Base-by-base conservation (phyloP, 164 flowering plant genomes). In the Berberis vulgaris region DNA sequence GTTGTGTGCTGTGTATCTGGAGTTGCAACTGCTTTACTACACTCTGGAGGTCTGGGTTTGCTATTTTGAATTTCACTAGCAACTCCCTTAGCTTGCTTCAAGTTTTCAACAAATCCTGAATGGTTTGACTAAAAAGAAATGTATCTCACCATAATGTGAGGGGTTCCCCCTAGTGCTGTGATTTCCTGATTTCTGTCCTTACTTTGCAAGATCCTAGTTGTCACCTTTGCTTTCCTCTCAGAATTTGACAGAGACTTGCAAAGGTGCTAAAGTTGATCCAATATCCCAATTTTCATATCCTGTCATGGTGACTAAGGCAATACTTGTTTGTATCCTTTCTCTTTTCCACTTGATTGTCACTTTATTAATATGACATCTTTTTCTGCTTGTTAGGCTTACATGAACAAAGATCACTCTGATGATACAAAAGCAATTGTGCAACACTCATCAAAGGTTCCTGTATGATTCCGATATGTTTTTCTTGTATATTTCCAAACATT, bases 401-500 rank as follows among this genome's bases (percentile, higher is more conserved):
- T 93, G 98, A 93, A 93, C 65, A 87, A 71, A 63, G 98, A 94
- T 76, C 98, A 94, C 74, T 82, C 71, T 63, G 96, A 94, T 54
- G 98, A 94, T 68, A 94, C 97, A 56, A 90, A 79, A 72, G 71
- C 78, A 59, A 88, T 94, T 55, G 98, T 90, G 67, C 89, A 83
- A 59, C 83, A 87, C 67, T 75, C 83, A 55, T 87, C 95, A 12
- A 86, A 79, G 46, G 49, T 67, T 54, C 65, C 56, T 82, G 97
- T 93, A 85, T 6, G 7, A 47, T 26, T 26, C 26, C 26, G 26
- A 26, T 26, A 26, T 26, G 26, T 26, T 26, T 26, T 26, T 26
- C 26, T 26, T 26, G 26, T 26, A 26, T 26, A 26, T 26, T 26
- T 26, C 26, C 26, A 26, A 26, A 26, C 26, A 26, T 0, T 26